phyloP scores from a whole-genome alignment of 441 rosid species.

The Erodium texanum region DNA sequence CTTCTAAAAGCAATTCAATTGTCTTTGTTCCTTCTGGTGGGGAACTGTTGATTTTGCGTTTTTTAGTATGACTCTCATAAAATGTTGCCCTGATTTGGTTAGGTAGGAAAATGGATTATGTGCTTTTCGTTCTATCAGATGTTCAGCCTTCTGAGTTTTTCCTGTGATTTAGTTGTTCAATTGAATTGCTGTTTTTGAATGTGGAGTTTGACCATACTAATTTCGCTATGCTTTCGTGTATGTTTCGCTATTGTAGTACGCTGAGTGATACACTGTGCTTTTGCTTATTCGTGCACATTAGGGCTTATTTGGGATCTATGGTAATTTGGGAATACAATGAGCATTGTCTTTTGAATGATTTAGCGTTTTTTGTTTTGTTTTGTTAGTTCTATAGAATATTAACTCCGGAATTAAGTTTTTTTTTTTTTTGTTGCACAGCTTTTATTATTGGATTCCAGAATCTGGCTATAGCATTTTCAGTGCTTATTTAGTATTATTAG shows the following conservation, averaged over 20 bases:
- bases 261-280: neutral
- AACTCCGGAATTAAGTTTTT: neutral
- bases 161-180: neutral
- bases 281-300: neutral
- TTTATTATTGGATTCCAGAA: neutral
- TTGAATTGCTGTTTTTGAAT: neutral
- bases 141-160: neutral
- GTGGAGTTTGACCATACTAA: neutral
- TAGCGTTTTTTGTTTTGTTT: neutral
- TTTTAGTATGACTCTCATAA: neutral
- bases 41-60: neutral
- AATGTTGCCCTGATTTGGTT: neutral
- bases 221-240: neutral
- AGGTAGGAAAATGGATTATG: neutral
- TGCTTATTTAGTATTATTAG: neutral
- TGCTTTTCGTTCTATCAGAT: neutral
- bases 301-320: neutral
- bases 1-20: neutral
- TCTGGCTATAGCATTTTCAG: neutral
- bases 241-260: neutral
- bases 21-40: neutral
- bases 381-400: neutral
- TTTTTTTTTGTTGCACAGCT: neutral
- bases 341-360: neutral
- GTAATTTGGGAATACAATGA: neutral